Evolutionary conservation across 768 basidiomycete species (phyloP).

Genomic region (Rhodotorula sphaerocarpa): DNA sequence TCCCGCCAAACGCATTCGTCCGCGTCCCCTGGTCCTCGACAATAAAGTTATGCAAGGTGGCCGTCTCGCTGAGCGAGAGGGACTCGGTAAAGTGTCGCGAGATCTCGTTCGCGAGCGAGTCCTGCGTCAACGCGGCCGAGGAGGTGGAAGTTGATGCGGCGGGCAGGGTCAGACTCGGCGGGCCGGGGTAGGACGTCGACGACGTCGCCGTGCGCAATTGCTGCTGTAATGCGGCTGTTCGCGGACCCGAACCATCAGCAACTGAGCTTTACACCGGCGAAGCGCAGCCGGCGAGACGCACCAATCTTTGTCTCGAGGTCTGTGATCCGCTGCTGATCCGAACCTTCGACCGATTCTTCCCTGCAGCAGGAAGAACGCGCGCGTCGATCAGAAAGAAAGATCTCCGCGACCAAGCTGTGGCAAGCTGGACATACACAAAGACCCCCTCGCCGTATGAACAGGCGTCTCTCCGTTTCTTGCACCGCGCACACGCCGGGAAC

Average conservation of each 20-base stretch:
- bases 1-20: background rate
- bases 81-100: conserved; percentile 3
- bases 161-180: background rate
- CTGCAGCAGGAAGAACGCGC: background rate
- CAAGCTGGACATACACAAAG: conserved; percentile 5
- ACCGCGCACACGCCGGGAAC: conserved; percentile 15
- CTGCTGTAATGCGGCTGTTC: conserved; percentile 10
- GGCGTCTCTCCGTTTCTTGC: conserved; percentile 22
- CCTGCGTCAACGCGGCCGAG: background rate
- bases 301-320: conserved; percentile 22
- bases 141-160: background rate
- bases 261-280: background rate
- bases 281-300: background rate
- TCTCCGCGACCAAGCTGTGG: background rate
- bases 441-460: conserved; percentile 26
- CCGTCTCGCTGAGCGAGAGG: background rate
- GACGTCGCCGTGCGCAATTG: background rate
- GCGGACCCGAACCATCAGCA: background rate
- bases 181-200: background rate
- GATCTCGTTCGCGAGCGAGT: background rate
- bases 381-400: background rate
- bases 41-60: background rate
- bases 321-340: conserved; percentile 17
- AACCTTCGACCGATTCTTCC: conserved; percentile 22
- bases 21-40: background rate